Conservation (phyloP, 73 alveolate genomes). For the Paramecium caudatum region DNA sequence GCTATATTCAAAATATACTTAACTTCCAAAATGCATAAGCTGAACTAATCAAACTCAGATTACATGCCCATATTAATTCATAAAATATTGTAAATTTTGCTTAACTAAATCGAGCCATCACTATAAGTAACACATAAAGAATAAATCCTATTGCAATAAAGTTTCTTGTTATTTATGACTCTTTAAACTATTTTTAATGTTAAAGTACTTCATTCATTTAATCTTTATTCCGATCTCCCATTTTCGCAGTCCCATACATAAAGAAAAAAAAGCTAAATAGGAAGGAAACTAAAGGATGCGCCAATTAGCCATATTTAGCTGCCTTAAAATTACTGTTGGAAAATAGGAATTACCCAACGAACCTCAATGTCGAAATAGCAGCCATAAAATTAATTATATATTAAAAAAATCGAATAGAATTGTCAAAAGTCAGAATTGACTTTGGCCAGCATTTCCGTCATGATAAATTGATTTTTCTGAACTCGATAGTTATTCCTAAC, state of each 20-base stretch:
- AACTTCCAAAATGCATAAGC: slow-evolving; percentile 70
- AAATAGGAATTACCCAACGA: slow-evolving; percentile 2
- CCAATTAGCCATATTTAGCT: not conserved
- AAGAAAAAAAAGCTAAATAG: not conserved
- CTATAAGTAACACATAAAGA: slow-evolving; percentile 50
- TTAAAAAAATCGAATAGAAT: no score
- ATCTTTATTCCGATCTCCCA: not conserved
- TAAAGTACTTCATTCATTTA: slow-evolving; percentile 21
- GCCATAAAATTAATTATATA: slow-evolving; percentile 19
- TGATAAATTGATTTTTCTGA: no score
- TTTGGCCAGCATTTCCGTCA: no score
- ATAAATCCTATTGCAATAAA: slow-evolving; percentile 29
- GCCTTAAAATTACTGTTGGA: not conserved
- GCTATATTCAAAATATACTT: not conserved
- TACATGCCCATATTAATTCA: slow-evolving; percentile 70
- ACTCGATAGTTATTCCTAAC: no score
- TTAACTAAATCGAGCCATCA: slow-evolving; percentile 49
- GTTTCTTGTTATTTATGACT: slow-evolving; percentile 10
- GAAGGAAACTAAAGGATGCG: not conserved
- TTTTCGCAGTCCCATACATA: not conserved
- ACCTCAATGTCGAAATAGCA: slow-evolving; percentile 37
- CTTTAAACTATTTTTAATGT: not conserved
- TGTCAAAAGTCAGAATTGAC: no score
- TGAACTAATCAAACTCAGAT: slow-evolving; percentile 55
- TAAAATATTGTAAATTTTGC: slow-evolving; percentile 61